Evolutionary conservation across 78 protist genomes (phyloP), one percentile per base, ranked within the genome.

Genomic region (Dictyostelium intermedium): DNA sequence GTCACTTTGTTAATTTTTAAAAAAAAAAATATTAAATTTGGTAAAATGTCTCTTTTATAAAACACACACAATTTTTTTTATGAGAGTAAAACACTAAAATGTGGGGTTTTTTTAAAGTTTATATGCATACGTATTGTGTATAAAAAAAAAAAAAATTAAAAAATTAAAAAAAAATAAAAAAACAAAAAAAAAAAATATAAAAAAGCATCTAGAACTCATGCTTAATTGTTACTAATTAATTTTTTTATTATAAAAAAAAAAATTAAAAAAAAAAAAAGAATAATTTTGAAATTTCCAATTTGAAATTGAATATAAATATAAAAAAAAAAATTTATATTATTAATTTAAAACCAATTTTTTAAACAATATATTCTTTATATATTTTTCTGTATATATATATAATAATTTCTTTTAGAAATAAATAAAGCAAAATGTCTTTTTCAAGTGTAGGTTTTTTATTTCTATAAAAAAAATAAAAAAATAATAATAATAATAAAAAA

Each of bases 261-360:
- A 56, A n/a, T n/a, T n/a, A n/a, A 20, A 56, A 56, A 56, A 56
- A 14, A 18, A 56, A 61, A 50, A 50, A 50, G 18, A 50, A 50
- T 50, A 50, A 61, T n/a, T 63, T 63, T 63, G 73, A 63, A 63
- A 63, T 63, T 63, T 63, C 73, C 73, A 63, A 63, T 25, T 63
- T 63, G 32, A 63, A 63, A 61, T 23, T n/a, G 32, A 63, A 63
- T 63, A 63, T 63, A 50, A 50, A 50, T 50, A 16, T 63, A 63
- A n/a, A 50, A 50, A 50, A 16, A 16, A 16, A 11, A 47, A 47
- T 47, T 47, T 50, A 16, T 16, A 16, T 50, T 50, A 16, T 39
- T 39, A n/a, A 3, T 63, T 63, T 27, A 63, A 63, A 25, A 25
- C 8, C 73, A 63, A 63, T 3, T 20, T 7, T 14, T 53, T 53